Base-by-base conservation (phyloP, 2,329 filamentous ascomycete genomes). In the Aureobasidium sp. region DNA sequence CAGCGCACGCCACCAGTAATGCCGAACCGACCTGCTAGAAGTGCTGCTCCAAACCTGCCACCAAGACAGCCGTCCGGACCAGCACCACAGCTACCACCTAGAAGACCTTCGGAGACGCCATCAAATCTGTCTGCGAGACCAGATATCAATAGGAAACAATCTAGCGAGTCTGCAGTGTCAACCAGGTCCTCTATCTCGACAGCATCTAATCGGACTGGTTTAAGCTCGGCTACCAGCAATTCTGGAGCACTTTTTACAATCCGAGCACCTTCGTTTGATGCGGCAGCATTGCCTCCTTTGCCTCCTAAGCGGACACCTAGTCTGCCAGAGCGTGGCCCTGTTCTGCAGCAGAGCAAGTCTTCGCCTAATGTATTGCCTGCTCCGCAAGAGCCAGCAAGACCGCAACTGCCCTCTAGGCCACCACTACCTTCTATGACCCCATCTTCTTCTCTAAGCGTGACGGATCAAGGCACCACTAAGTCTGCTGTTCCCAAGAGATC, bases 251-350 rank as follows among this genome's bases (percentile, higher is more conserved):
- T 53, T 8, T 68, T 65, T 39, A 65, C 66, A 8, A 66, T 73
- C 53, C 63, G 66, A 57, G 72, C 83, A 6, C 84, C 84, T 11
- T 78, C 79, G 50, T 86, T 80, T 72, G 81, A 83, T 63, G 79
- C 82, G 53, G 71, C 77, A 15, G 76, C 78, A 40, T 71, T 85
- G 11, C 84, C 84, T 57, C 74, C 79, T 33, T 72, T 85, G 39
- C 82, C 82, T 53, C 77, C 80, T 0, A 83, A 79, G 67, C 71
- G 74, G 59, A 68, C 72, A n/a, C 68, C 73, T n/a, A 74, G 76
- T 53, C 72, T 78, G 42, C 71, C 71, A 50, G 75, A 77, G 50
- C 70, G 70, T 60, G 70, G 68, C 61, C 72, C 72, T 53, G 69
- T 72, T 33, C 65, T 76, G 31, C 72, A 70, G 37, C 69, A 73